phyloP scores from a whole-genome alignment of 345 rosid genomes.

The Salix suchowensis region DNA sequence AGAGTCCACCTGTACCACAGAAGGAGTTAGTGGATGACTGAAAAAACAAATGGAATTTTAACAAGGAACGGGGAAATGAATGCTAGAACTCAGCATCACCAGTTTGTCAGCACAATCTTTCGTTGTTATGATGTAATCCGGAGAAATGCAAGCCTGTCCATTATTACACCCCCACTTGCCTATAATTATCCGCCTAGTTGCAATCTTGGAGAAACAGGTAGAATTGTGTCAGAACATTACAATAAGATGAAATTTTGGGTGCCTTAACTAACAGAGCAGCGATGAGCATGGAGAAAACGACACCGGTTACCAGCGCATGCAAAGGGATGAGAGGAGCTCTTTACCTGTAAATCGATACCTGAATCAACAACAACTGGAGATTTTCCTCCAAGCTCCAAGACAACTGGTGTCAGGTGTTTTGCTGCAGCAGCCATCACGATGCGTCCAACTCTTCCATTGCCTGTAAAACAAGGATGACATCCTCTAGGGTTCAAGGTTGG shows the following conservation, averaged over 20 bases:
- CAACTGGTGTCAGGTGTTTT: constrained; percentile 88
- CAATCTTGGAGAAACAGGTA: constrained; percentile 45
- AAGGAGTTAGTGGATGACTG: constrained; percentile 15
- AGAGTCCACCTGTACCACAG: constrained; percentile 48
- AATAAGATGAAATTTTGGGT: background rate
- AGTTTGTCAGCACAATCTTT: constrained; percentile 61
- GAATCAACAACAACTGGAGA: constrained; percentile 82
- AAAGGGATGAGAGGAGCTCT: background rate
- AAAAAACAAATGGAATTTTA: background rate
- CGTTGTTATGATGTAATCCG: constrained; percentile 78
- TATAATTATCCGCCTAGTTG: constrained; percentile 63
- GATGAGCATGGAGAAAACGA: background rate
- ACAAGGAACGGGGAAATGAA: background rate
- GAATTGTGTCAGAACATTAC: constrained; percentile 13
- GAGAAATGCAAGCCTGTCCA: constrained; percentile 89
- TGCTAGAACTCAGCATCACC: constrained; percentile 43
- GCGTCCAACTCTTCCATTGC: constrained; percentile 68
- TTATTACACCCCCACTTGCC: constrained; percentile 95
- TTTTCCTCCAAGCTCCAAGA: constrained; percentile 95
- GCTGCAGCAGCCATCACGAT: constrained; percentile 95
- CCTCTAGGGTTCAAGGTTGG: background rate
- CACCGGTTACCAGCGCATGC: background rate
- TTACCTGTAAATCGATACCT: constrained; percentile 59
- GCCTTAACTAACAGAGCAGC: background rate
- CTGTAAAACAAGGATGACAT: constrained; percentile 36